Conservation (phyloP, 106 monocot species). For the Vanilla planifolia region DNA sequence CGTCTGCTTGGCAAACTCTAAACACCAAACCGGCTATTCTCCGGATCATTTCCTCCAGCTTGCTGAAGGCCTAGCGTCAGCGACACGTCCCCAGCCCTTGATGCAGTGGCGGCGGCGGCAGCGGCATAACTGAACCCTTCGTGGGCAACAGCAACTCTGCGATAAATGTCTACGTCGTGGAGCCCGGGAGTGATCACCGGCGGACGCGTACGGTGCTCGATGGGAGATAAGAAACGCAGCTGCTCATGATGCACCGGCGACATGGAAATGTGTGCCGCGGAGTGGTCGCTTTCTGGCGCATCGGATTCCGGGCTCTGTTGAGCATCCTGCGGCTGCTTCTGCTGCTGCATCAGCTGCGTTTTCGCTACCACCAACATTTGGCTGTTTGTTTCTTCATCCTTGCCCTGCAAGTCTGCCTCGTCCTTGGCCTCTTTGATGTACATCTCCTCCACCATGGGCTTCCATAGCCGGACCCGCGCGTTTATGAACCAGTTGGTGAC, state of each 20-base stretch:
- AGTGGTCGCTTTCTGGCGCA: conserved; percentile 1
- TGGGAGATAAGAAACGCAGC: neutral
- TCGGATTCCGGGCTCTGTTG: neutral
- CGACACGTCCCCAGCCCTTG: conserved; percentile 69
- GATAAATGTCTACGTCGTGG: conserved; percentile 27
- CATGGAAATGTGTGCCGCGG: neutral
- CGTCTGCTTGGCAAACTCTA: no score
- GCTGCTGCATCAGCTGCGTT: conserved; percentile 8
- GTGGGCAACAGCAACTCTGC: neutral
- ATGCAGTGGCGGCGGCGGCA: conserved; percentile 27
- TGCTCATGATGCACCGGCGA: neutral
- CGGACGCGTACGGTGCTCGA: no score
- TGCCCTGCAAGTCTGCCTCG: conserved; percentile 7
- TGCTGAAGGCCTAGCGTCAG: conserved; percentile 91
- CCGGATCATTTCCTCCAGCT: conserved; percentile 31
- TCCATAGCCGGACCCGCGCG: conserved; percentile 91
- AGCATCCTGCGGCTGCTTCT: conserved; percentile 15
- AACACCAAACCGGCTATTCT: conserved; percentile 13
- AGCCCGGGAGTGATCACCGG: no score
- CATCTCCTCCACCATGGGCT: conserved; percentile 99
- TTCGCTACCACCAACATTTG: conserved; percentile 11
- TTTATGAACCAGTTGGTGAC: conserved; percentile 99
- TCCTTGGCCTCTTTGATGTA: conserved; percentile 83
- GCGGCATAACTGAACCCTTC: conserved; percentile 12
- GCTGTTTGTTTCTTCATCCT: neutral